Base-by-base conservation (phyloP, 106 monocot genomes). In the Dioscorea alata region DNA sequence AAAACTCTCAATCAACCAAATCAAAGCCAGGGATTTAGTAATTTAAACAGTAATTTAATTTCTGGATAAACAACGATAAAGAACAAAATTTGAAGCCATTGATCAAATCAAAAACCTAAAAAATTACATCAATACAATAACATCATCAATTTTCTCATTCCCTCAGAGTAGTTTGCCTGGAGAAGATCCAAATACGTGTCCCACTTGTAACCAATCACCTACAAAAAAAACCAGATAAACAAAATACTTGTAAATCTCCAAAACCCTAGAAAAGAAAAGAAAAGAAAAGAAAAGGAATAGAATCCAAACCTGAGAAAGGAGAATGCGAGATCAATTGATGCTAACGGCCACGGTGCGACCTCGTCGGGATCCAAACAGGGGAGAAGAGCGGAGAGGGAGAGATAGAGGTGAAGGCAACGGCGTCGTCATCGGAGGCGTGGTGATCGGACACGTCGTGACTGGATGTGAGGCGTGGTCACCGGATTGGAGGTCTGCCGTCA, bases 171-270 rank as follows among this genome's bases (percentile, higher is more conserved):
- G 50, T 66, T 49, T 8, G 66, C 48, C 49, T 66, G 66, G 20
- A 66, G 66, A 4, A 66, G 66, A 48, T 66, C 66, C 1, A 66
- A 22, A 21, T 66, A 66, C 9, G 64, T 33, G 8, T 65, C 64
- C 64, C 64, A 65, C 35, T 65, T 65, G 64, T 65, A 48, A 4
- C 64, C 64, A 35, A 65, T 65, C 32, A 65, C 64, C 64, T 65
- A 42, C 32, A 19, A 65, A 65, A 53, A 53, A 53, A 53, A 53
- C 53, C 18, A 16, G n/a, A 53, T 13, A 53, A 53, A 16, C 53
- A 2, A 18, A 53, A 53, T 7, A 50, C 8, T 53, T 3, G 9
- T 13, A 53, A 4, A 10, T 13, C 53, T 53, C 18, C 53, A 53
- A 53, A 53, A 53, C 53, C 53, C 53, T 4, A 53, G 53, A 18